Evolutionary conservation across 805 yeast species (phyloP), one percentile per base, ranked within the genome.

Genomic region (Candida nanaspora): DNA sequence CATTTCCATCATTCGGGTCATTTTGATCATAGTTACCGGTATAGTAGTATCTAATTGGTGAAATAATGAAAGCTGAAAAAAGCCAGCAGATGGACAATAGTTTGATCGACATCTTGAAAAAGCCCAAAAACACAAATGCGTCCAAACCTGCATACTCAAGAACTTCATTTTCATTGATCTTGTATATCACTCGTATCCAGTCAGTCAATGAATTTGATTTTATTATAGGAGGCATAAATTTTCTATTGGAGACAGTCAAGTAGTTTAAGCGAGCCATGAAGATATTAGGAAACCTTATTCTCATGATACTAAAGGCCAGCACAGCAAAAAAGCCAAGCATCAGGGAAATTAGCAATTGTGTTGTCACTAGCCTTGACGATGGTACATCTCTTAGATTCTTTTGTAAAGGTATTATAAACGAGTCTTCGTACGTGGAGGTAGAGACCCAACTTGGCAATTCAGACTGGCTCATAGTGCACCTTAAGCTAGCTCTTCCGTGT

Each of bases 71-170:
- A 9, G 84, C 65, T 1, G 95, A 88, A 51, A 86, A 76, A 2
- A 85, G 43, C 36, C 86, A 72, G 53, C 88, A 81, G 1, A 75
- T 62, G 2, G 76, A 61, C 20, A 91, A 61, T 8, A 86, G 65
- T 56, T 78, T 77, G 37, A 89, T 85, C 45, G 93, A 76, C 85
- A 88, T 86, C 45, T 85, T 82, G 72, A 93, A 93, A 57, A 91
- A 89, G 3, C 88, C 88, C 26, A 91, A 63, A 54, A 86, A 91
- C 37, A 93, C 98, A 62, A 76, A 88, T 0, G 97, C 97, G 63
- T 91, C 98, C 34, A 91, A 63, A 0, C 98, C 98, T 2, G 97
- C 96, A 53, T 81, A 82, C 45, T 87, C 91, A 38, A 91, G 69
- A 2, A 93, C 74, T 43, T 87, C 88, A 14, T 74, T 69, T 50